Evolutionary conservation across 2,329 filamentous ascomycete genomes (phyloP).

Genomic region (Sarocladiaceae sp.): DNA sequence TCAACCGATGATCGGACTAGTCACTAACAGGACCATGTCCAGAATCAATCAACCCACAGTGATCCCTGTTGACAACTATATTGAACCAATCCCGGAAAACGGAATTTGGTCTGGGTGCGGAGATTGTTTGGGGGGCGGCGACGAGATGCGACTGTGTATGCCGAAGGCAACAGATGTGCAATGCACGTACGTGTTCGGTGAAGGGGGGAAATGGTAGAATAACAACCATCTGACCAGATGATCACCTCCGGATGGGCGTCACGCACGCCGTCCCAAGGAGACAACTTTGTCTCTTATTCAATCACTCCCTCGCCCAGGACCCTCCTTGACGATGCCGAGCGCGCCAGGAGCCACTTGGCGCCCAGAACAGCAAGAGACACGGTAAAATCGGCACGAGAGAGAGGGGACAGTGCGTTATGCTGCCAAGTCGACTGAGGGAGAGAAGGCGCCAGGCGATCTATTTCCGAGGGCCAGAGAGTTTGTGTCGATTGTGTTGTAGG

Average conservation of each 20-base stretch:
- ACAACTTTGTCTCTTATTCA: background rate
- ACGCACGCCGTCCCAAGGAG: no score
- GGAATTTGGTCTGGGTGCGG: background rate
- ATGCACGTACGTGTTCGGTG: no score
- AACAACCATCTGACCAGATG: no score
- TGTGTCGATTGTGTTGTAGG: no score
- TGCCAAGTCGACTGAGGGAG: background rate
- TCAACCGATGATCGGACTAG: no score
- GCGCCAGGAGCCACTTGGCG: constrained; percentile 8
- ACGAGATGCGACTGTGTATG: constrained; percentile 6
- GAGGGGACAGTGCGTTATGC: background rate
- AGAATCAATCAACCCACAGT: no score
- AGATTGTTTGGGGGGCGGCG: constrained; percentile 6
- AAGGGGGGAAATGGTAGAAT: no score
- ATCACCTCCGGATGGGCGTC: no score
- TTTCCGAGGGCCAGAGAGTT: no score
- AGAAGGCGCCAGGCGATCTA: background rate
- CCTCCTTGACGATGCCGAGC: background rate
- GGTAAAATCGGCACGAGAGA: constrained; percentile 7
- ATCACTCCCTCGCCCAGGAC: background rate
- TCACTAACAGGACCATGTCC: no score
- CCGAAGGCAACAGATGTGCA: no score
- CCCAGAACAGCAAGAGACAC: background rate
- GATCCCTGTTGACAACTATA: no score
- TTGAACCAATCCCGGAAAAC: constrained; percentile 6